Percentiles rank a stretch among this genome's conserved stretches.
These are phyloP conservation scores for Colletotrichum gigasporum DNA, from an alignment of 2,329 filamentous ascomycete genomes.

Conservation along the genomic window DNA sequence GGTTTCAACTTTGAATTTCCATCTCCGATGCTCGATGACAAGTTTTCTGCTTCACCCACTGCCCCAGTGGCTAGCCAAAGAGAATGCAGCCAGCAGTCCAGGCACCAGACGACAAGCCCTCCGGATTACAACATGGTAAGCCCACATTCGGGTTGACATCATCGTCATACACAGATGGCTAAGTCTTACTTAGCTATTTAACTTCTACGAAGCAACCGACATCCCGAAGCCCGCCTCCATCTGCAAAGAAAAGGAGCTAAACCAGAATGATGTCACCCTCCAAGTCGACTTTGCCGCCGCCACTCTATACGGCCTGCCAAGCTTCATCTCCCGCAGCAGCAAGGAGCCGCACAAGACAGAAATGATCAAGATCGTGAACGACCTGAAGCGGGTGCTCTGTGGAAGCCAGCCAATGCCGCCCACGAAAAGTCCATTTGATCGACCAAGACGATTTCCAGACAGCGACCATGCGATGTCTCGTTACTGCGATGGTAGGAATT, in stretches of 20 bases:
- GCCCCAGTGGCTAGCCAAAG: too few relatives aligned
- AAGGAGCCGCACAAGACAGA: background rate
- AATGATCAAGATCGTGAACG: conserved; percentile 20
- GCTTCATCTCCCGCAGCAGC: background rate
- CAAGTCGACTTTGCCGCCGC: conserved; percentile 18
- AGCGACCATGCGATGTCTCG: background rate
- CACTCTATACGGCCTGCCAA: conserved; percentile 10
- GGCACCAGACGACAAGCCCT: conserved; percentile 2
- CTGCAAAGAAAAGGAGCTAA: background rate
- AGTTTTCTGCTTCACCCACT: background rate
- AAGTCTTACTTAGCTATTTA: background rate
- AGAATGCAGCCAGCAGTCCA: background rate
- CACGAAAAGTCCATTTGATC: background rate
- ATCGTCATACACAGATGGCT: background rate
- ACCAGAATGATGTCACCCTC: background rate
- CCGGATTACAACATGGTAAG: conserved; percentile 17
- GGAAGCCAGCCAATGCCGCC: background rate
- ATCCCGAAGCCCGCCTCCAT: background rate
- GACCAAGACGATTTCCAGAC: background rate
- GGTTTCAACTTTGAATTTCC: conserved; percentile 14
- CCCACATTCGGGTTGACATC: too few relatives aligned
- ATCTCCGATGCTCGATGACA: background rate
- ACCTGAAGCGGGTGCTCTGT: conserved; percentile 6
- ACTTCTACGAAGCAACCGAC: background rate
- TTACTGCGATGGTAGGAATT: conserved; percentile 12